phyloP scores from a whole-genome alignment of 208 protist genomes.

The Blastocrithidia nonstop region DNA sequence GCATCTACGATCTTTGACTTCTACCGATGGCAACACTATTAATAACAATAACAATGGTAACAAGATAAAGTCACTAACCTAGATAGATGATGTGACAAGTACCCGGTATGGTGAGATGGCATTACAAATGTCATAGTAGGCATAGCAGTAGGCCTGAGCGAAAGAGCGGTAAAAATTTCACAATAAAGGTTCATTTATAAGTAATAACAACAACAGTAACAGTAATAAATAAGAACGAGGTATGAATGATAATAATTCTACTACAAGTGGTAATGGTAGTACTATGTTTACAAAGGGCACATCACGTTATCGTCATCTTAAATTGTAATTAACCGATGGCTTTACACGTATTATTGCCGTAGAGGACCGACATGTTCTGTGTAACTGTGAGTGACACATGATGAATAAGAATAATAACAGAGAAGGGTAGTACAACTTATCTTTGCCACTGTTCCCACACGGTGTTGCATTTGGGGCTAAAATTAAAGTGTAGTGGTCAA shows the following conservation, averaged over 20 bases:
- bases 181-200: not conserved
- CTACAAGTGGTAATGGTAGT: too few relatives aligned
- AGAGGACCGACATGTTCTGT: slow-evolving; percentile 16
- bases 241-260: too few relatives aligned
- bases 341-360: slow-evolving; percentile 47
- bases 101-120: too few relatives aligned
- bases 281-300: too few relatives aligned
- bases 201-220: slow-evolving; percentile 1
- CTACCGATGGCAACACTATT: not conserved
- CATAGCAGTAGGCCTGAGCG: slow-evolving; percentile 3
- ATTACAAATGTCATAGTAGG: not conserved
- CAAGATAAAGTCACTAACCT: not conserved
- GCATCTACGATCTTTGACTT: slow-evolving; percentile 19
- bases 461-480: slow-evolving; percentile 46
- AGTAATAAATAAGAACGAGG: not conserved
- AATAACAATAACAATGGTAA: not conserved
- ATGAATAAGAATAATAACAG: not conserved
- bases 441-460: slow-evolving; percentile 10
- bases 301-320: slow-evolving; percentile 20
- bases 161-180: not conserved
- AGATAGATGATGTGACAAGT: too few relatives aligned
- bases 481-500: slow-evolving; percentile 11
- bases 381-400: not conserved
- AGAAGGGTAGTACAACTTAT: not conserved
- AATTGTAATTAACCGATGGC: slow-evolving; percentile 41